Evolutionary conservation across 2,329 filamentous ascomycete species (phyloP), one percentile per base, ranked within the genome.

Genomic region (Pseudocercospora crystallina): DNA sequence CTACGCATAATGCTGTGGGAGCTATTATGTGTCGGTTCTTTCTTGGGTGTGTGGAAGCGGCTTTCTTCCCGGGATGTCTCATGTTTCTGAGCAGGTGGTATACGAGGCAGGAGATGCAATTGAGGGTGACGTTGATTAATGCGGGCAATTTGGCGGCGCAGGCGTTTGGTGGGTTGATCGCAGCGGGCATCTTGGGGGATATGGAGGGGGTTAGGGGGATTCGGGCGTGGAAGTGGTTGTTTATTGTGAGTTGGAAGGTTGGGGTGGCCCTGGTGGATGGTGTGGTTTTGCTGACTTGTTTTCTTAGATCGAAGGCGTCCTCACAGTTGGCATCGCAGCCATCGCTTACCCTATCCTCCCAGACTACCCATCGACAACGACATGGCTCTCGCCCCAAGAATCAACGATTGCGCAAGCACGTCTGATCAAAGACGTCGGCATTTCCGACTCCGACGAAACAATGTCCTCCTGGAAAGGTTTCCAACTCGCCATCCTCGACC

Each of bases 381-480:
- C 60, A 2, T 72, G 70, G 67, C 49, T 73, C 31, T 69, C 57
- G 0, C 54, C 52, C 1, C 63, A 70, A 20, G 69, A 74, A 34
- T 34, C 17, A 15, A 14, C 8, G 9, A 45, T 55, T 30, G 53
- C 52, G 2, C 37, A 47, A 39, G 30, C 43, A 9, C 43, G 49
- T 15, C 49, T 52, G n/a, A 38, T 41, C 43, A 52, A 40, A 43
- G 49, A 52, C 12, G 17, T 37, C 14, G 49, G 43, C 26, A 30
- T 33, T 5, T 37, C 42, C 13, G 50, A 53, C 35, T 11, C 43
- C 33, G 34, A 47, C 29, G 14, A 39, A 4, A 14, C 37, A 1
- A 47, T 47, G 40, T 35, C 50, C 13, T 46, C 47, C 12, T 44
- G 39, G 10, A 32, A 53, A 3, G 53, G 53, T 35, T 32, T 55